Conservation (phyloP, 2,329 filamentous ascomycete species). For the Balansia obtecta region DNA sequence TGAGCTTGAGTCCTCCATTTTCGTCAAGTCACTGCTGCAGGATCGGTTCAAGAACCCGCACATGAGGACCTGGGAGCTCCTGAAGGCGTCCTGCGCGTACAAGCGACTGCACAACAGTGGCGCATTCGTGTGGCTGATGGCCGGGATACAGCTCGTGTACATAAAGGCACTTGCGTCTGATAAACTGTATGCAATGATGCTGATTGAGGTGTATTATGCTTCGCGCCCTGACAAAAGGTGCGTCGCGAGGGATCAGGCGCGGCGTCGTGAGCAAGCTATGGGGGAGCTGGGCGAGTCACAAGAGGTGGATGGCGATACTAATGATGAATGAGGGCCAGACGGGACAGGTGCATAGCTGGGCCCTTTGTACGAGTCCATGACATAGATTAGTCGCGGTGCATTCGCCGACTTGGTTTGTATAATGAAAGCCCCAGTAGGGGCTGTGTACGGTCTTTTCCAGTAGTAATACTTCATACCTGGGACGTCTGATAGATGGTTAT, state of each 20-base stretch:
- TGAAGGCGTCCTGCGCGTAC: constrained; percentile 39
- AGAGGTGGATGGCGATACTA: constrained; percentile 11
- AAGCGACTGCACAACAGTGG: constrained; percentile 16
- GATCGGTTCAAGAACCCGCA: constrained; percentile 11
- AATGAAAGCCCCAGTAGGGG: no score
- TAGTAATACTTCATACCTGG: no score
- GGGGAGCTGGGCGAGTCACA: constrained; percentile 12
- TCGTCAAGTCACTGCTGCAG: constrained; percentile 16
- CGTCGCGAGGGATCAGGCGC: constrained; percentile 12
- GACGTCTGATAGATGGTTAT: no score
- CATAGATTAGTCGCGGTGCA: no score
- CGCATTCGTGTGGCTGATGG: constrained; percentile 34
- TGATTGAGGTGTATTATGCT: constrained; percentile 22
- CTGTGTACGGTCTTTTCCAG: no score
- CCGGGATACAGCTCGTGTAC: constrained; percentile 33
- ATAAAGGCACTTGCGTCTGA: constrained; percentile 28
- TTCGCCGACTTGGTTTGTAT: no score
- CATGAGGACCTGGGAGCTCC: constrained; percentile 31
- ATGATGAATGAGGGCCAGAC: neutral
- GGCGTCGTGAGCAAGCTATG: constrained; percentile 13
- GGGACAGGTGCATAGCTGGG: neutral
- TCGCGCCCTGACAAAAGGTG: constrained; percentile 23
- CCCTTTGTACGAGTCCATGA: neutral
- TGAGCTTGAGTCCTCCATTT: constrained; percentile 12
- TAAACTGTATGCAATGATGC: constrained; percentile 17